Conservation (phyloP, 495 filamentous ascomycete species). For the Lophiostoma macrostomum region DNA sequence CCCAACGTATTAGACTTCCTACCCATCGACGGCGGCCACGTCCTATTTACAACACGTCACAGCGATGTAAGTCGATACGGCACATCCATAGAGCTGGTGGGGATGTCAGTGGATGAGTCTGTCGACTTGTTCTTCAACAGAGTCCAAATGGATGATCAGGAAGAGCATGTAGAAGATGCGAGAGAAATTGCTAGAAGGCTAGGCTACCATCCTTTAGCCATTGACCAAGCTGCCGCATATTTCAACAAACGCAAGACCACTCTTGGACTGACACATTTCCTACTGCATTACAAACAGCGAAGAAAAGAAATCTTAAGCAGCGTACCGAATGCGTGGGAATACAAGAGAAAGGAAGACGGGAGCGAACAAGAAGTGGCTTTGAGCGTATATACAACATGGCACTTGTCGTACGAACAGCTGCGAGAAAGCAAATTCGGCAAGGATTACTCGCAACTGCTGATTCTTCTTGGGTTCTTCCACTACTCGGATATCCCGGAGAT, state of each 20-base stretch:
- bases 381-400: slow-evolving; percentile 3
- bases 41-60: slow-evolving; percentile 7
- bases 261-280: not conserved
- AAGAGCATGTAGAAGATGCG: not conserved
- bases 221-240: slow-evolving; percentile 8
- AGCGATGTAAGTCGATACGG: not conserved
- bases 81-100: not conserved
- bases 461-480: not conserved
- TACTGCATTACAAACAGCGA: slow-evolving; percentile 1
- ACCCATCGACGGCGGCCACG: not conserved
- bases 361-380: not conserved
- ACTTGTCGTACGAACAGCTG: slow-evolving; percentile 1
- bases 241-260: not conserved
- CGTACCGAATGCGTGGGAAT: slow-evolving; percentile 6
- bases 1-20: not conserved
- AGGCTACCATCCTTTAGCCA: slow-evolving; percentile 2
- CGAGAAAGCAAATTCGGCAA: not conserved
- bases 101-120: slow-evolving; percentile 1
- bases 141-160: not conserved
- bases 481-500: not conserved
- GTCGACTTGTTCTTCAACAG: slow-evolving; percentile 5
- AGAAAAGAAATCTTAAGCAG: not conserved
- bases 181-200: not conserved
- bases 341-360: not conserved
- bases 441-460: not conserved